A percentile compares a stretch with the other conserved stretches of the same genome.
phyloP scores from a whole-genome alignment of 352 stramenopile genomes.

The Phytophthora crassamura region DNA sequence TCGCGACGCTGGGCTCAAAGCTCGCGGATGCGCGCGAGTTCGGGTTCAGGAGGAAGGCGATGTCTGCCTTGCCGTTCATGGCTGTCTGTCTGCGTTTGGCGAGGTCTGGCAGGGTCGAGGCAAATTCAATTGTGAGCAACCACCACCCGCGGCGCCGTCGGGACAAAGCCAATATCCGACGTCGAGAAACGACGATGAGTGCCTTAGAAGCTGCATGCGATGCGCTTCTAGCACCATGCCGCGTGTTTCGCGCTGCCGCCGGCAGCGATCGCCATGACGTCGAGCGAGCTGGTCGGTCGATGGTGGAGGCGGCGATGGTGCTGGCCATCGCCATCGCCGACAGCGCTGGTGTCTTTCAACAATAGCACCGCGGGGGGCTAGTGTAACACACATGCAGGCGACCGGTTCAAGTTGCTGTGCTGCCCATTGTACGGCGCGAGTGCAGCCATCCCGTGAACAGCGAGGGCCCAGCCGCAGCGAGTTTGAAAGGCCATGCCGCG shows the following conservation, averaged over 20 bases:
- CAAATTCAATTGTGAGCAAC: constrained; percentile 26
- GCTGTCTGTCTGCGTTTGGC: neutral
- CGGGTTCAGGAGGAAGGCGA: constrained; percentile 51
- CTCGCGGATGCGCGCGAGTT: constrained; percentile 10
- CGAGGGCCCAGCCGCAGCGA: too few relatives aligned
- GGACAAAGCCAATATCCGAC: constrained; percentile 20
- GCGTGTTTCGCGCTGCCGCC: constrained; percentile 11
- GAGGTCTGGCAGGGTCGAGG: constrained; percentile 3
- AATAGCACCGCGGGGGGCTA: constrained; percentile 12
- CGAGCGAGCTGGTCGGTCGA: too few relatives aligned
- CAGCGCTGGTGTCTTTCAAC: constrained; percentile 12
- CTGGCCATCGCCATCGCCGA: neutral
- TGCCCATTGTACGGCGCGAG: too few relatives aligned
- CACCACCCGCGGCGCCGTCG: neutral
- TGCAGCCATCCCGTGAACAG: too few relatives aligned
- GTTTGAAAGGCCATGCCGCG: too few relatives aligned
- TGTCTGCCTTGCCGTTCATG: constrained; percentile 50
- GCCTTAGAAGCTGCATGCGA: constrained; percentile 19
- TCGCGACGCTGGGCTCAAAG: constrained; percentile 8
- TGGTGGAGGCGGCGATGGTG: too few relatives aligned
- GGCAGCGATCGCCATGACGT: constrained; percentile 13
- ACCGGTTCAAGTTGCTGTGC: neutral
- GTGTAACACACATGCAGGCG: neutral
- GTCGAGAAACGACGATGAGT: constrained; percentile 27
- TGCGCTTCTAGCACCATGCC: neutral